Evolutionary conservation across 257 asterid species (phyloP), one percentile per base, ranked within the genome.

Genomic region (Solanum dulcamara): DNA sequence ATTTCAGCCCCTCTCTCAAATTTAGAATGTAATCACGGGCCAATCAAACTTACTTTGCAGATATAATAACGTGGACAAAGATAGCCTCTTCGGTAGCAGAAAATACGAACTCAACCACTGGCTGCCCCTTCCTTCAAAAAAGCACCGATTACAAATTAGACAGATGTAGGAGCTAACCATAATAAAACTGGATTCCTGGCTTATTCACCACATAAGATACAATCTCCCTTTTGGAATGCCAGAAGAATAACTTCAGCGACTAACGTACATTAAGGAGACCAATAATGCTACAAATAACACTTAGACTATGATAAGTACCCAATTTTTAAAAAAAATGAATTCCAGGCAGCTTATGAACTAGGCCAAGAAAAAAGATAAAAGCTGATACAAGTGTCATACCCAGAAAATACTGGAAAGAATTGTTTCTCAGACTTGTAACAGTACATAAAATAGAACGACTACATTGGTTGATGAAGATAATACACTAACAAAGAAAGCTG

Each of bases 61-160:
- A 94, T 88, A 97, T 90, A 80, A 95, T 91, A 85, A 93, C 98
- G 85, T 97, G 99, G 86, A 93, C 98, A 68, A 94, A 97, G 85
- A 97, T 91, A 77, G 99, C 92, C 88, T 97, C 99, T 89, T 97
- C 98, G 1, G 98, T 92, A 53, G 98, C 98, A 60, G 97, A 92
- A 92, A 97, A 97, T 87, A 97, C 88, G 90, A 95, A 95, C 91
- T 97, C 99, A 46, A 91, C 91, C 90, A 97, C 97, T 83, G 98
- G 99, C 86, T 97, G 98, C 62, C 97, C 98, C 90, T 91, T 94
- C 97, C 99, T 97, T 87, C 92, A 55, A 84, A 93, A 83, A 74
- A 81, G 86, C 87, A 89, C 84, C 89, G 87, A 87, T 12, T 70
- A 83, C 26, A 17, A 87, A 79, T 84, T 77, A 85, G 48, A 32